Conservation (phyloP, 768 basidiomycete genomes). For the Brasilioporus rufonigricans region DNA sequence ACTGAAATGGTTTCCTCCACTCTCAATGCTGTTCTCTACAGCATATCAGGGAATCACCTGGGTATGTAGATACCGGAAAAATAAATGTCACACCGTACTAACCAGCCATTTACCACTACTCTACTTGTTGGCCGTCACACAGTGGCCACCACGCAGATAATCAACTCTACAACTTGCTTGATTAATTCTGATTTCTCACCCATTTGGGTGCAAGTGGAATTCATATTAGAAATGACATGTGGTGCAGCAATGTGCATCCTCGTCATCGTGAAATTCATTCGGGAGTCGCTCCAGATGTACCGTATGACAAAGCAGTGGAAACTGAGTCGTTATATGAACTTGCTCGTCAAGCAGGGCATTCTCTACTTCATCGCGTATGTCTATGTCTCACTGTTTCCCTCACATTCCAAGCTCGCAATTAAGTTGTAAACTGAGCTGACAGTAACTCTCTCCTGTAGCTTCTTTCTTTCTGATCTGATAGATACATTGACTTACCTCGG, state of each 20-base stretch:
- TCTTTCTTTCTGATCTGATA: not conserved
- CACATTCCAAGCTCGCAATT: not conserved
- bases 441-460: not conserved
- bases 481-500: not conserved
- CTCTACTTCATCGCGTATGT: not conserved
- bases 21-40: not conserved
- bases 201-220: not conserved
- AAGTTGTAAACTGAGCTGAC: not conserved
- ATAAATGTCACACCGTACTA: not conserved
- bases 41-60: not conserved
- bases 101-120: not conserved
- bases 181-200: not conserved
- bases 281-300: too few species aligned
- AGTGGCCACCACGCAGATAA: not conserved
- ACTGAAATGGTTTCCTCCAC: not conserved
- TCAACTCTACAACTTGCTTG: not conserved
- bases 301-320: not conserved
- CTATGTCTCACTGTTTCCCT: not conserved
- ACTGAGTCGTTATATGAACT: not conserved
- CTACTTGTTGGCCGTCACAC: not conserved
- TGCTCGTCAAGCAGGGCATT: too few species aligned
- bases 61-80: not conserved
- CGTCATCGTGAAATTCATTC: not conserved
- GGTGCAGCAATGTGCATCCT: too few species aligned
- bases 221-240: not conserved